Base-by-base conservation (phyloP, 169 alveolate species). In the Plasmodium fragile region DNA sequence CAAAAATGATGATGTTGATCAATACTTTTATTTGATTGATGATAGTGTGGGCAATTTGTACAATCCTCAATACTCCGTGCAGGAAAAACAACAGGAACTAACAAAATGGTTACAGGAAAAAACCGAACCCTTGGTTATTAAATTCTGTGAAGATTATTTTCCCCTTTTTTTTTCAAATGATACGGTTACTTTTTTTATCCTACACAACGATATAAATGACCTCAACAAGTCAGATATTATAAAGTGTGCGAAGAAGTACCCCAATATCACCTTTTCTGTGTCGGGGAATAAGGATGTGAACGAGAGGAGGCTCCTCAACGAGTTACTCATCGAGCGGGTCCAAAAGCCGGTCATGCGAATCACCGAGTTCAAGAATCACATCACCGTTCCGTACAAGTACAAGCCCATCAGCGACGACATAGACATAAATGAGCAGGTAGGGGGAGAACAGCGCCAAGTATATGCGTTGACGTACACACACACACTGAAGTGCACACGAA, bases 341-440 rank as follows among this genome's bases (percentile, higher is more conserved):
- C 28, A 43, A 36, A 81, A 91, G 25, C 92, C 94, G 2, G 18
- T 91, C 28, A 91, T 91, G 94, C 81, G 94, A 71, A 91, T 91
- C 49, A 91, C 69, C 25, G 84, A 91, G 41, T 91, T 91, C 71
- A 91, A 91, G 55, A 45, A 65, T 32, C 13, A 80, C 73, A 18
- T 75, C 55, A 1, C 32, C 22, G 53, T 91, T 81, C 94, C 94
- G 16, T 91, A 80, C 43, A 91, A 91, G 45, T 91, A 91, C 45
- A 55, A 36, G 45, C 92, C 94, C 3, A 1, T 69, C 16, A 70
- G 41, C 73, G 94, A 91, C 75, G 82, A 69, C 41, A 7, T 80
- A 28, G 92, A 91, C 59, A 91, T 91, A 91, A 81, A 91, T 28
- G 92, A 91, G 73, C 43, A 89, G 90, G 94, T 89, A 77, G 43